Percentiles rank a stretch among this genome's conserved stretches.
Conservation (phyloP, 768 basidiomycete genomes). For the Amanita thiersii region DNA sequence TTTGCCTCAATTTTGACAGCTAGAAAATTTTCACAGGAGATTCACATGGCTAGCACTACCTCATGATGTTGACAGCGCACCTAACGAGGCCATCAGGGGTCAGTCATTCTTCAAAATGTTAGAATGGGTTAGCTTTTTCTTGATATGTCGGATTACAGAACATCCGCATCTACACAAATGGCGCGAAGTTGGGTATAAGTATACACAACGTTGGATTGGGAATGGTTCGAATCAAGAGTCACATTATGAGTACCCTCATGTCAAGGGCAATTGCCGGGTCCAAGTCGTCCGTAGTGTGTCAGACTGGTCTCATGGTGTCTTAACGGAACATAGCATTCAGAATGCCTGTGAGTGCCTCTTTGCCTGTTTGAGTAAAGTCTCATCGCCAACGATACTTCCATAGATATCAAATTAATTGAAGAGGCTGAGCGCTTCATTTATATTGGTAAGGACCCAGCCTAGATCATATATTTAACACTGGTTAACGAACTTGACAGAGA, state of each 20-base stretch:
- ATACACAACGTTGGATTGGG: slow-evolving; percentile 52
- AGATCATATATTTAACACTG: too few species aligned
- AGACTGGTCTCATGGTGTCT: slow-evolving; percentile 93
- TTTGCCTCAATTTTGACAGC: neutral
- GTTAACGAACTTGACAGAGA: slow-evolving; percentile 35
- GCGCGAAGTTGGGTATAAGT: slow-evolving; percentile 46
- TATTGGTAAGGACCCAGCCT: slow-evolving; percentile 54
- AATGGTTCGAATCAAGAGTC: slow-evolving; percentile 27
- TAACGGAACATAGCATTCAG: slow-evolving; percentile 88
- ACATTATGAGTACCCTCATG: slow-evolving; percentile 14
- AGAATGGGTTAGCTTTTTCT: neutral
- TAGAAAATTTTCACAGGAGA: slow-evolving; percentile 23
- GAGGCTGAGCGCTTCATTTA: slow-evolving; percentile 88
- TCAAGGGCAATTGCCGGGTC: slow-evolving; percentile 50
- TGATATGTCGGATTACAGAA: slow-evolving; percentile 21
- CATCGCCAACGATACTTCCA: neutral
- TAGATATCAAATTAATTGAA: slow-evolving; percentile 72
- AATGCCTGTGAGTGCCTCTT: slow-evolving; percentile 65
- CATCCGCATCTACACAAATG: slow-evolving; percentile 68
- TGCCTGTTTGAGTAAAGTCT: neutral
- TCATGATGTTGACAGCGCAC: slow-evolving; percentile 52
- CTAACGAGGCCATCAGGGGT: slow-evolving; percentile 62
- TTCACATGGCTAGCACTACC: slow-evolving; percentile 75
- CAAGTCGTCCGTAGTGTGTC: slow-evolving; percentile 82
- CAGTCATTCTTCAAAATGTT: slow-evolving; percentile 10